phyloP scores from a whole-genome alignment of 2,329 filamentous ascomycete genomes.

The Apiospora rasikravindrae region DNA sequence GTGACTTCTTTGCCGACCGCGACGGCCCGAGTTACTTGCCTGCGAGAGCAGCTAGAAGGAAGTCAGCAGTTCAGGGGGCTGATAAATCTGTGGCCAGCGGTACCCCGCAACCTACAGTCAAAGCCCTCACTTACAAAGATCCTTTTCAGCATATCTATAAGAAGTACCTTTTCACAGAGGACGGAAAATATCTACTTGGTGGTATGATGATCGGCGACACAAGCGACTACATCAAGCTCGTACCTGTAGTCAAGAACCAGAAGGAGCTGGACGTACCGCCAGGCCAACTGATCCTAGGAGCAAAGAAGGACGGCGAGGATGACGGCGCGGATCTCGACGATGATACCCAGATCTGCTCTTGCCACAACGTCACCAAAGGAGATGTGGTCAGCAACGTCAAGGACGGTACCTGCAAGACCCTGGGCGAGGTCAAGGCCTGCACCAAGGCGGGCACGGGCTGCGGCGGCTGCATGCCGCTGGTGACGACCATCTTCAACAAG shows the following conservation, averaged over 20 bases:
- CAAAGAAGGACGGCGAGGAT: conserved; percentile 75
- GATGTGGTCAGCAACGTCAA: conserved; percentile 76
- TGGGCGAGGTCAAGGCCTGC: conserved; percentile 84
- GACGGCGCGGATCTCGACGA: conserved; percentile 78
- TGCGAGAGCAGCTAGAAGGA: conserved; percentile 52
- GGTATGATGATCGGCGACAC: conserved; percentile 98
- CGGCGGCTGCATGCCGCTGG: conserved; percentile 86
- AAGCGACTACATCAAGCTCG: conserved; percentile 86
- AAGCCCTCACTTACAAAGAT: conserved; percentile 86
- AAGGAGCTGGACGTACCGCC: conserved; percentile 80
- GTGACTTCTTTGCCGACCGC: conserved; percentile 89
- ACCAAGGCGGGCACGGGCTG: conserved; percentile 93
- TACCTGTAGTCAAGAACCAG: conserved; percentile 84
- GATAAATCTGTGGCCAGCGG: conserved; percentile 60
- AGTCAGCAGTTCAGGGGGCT: conserved; percentile 37
- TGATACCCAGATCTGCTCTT: conserved; percentile 89
- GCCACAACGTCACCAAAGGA: conserved; percentile 89
- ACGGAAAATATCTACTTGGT: conserved; percentile 89
- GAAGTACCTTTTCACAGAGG: conserved; percentile 88
- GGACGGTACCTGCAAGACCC: conserved; percentile 78
- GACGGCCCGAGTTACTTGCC: conserved; percentile 82
- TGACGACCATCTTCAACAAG: conserved; percentile 88
- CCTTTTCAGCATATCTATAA: conserved; percentile 90
- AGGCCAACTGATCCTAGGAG: conserved; percentile 82
- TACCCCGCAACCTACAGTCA: conserved; percentile 67